phyloP scores from a whole-genome alignment of 768 basidiomycete species.

The Dacryopinax spathularia region DNA sequence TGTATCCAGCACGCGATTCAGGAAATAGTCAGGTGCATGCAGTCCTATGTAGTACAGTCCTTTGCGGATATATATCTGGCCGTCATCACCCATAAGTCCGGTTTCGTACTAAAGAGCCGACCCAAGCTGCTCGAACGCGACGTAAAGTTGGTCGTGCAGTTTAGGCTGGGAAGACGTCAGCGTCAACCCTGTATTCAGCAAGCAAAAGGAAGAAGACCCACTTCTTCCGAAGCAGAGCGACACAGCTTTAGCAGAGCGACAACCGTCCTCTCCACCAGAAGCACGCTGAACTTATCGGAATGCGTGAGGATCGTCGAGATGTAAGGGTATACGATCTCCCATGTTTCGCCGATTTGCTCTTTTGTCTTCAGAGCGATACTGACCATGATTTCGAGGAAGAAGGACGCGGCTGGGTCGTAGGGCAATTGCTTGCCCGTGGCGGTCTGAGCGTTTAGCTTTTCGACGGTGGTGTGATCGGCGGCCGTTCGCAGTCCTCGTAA shows the following conservation, averaged over 20 bases:
- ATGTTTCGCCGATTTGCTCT: slow-evolving; percentile 72
- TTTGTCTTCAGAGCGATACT: slow-evolving; percentile 69
- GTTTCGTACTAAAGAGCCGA: no score
- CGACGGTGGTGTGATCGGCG: slow-evolving; percentile 79
- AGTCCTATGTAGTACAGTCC: no score
- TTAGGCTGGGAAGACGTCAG: slow-evolving; percentile 36
- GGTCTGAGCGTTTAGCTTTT: slow-evolving; percentile 26
- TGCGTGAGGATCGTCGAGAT: slow-evolving; percentile 64
- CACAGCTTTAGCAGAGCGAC: slow-evolving; percentile 79
- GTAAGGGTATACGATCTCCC: slow-evolving; percentile 88
- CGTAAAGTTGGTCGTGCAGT: slow-evolving; percentile 84
- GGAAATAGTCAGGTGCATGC: no score
- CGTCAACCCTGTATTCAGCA: not conserved
- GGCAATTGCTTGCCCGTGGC: slow-evolving; percentile 31
- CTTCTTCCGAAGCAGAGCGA: slow-evolving; percentile 64
- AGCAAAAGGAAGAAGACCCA: slow-evolving; percentile 23
- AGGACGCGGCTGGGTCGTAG: slow-evolving; percentile 91
- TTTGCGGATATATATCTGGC: no score
- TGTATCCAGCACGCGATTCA: no score
- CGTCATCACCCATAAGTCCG: no score
- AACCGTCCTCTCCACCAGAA: slow-evolving; percentile 88
- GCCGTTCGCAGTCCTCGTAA: slow-evolving; percentile 77
- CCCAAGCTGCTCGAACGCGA: slow-evolving; percentile 85
- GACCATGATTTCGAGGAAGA: slow-evolving; percentile 88
- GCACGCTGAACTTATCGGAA: slow-evolving; percentile 67